These are phyloP conservation scores for Perkinsela sp. DNA, from an alignment of 208 protist genomes.

Conservation along the genomic window DNA sequence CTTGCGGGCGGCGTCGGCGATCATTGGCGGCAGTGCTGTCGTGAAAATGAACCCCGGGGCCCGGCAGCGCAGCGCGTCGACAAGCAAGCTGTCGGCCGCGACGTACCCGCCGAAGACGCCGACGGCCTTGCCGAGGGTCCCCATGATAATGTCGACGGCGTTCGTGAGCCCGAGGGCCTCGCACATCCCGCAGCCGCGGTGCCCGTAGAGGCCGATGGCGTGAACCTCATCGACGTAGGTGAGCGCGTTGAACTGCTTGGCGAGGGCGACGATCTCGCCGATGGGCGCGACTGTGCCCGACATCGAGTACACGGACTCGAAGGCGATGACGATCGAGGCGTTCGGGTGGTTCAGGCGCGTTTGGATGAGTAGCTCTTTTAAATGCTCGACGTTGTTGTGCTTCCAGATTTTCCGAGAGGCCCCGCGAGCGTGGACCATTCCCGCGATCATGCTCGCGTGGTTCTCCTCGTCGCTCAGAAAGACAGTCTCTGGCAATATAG, in stretches of 20 bases:
- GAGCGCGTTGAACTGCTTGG: slow-evolving; percentile 80
- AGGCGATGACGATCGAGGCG: slow-evolving; percentile 56
- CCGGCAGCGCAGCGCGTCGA: slow-evolving; percentile 36
- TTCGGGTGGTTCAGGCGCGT: slow-evolving; percentile 8
- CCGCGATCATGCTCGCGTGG: slow-evolving; percentile 57
- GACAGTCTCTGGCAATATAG: slow-evolving; percentile 16
- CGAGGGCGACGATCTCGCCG: slow-evolving; percentile 66
- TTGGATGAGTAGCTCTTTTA: slow-evolving; percentile 25
- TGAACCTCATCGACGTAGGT: slow-evolving; percentile 93
- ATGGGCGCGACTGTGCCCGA: slow-evolving; percentile 85
- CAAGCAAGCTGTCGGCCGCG: slow-evolving; percentile 10
- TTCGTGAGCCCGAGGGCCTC: slow-evolving; percentile 58
- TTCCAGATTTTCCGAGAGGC: slow-evolving; percentile 18
- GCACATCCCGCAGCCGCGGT: slow-evolving; percentile 68
- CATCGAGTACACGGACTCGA: slow-evolving; percentile 95
- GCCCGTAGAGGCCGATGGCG: slow-evolving; percentile 83
- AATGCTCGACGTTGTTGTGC: slow-evolving; percentile 52
- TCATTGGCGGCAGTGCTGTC: slow-evolving; percentile 36
- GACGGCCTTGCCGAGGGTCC: slow-evolving; percentile 87
- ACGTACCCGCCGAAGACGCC: slow-evolving; percentile 82
- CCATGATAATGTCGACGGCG: slow-evolving; percentile 73
- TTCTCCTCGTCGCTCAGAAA: slow-evolving; percentile 22
- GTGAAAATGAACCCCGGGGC: slow-evolving; percentile 66
- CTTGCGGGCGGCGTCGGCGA: slow-evolving; percentile 43
- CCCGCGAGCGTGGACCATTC: slow-evolving; percentile 17